These are phyloP conservation scores for Citropsis articulata DNA, from an alignment of 345 rosid species.

Conservation along the genomic window DNA sequence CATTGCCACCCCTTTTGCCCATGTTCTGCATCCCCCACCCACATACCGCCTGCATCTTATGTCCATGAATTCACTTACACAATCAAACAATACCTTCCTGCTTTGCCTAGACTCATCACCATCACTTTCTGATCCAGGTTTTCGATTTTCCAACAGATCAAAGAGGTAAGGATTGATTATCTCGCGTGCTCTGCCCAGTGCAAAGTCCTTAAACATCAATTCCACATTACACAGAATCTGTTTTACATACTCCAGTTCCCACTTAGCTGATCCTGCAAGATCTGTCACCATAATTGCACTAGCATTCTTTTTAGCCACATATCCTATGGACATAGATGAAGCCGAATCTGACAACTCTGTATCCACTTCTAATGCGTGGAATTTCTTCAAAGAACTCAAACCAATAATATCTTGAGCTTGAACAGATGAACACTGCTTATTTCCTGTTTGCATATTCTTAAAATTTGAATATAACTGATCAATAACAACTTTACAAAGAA, in stretches of 20 bases:
- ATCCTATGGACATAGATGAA: slow-evolving; percentile 47
- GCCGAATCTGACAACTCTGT: slow-evolving; percentile 64
- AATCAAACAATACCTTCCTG: slow-evolving; percentile 66
- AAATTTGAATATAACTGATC: slow-evolving; percentile 7
- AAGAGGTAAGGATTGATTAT: slow-evolving; percentile 61
- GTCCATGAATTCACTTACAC: slow-evolving; percentile 67
- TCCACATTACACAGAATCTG: slow-evolving; percentile 58
- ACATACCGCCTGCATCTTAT: slow-evolving; percentile 48
- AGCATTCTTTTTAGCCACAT: slow-evolving; percentile 27
- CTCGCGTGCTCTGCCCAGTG: slow-evolving; percentile 40
- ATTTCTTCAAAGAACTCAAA: slow-evolving; percentile 35
- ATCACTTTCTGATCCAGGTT: slow-evolving; percentile 23
- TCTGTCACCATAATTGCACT: slow-evolving; percentile 10
- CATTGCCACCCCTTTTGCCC: slow-evolving; percentile 50
- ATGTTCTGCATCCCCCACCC: slow-evolving; percentile 52
- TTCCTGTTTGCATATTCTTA: slow-evolving; percentile 35
- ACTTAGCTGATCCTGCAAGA: slow-evolving; percentile 27
- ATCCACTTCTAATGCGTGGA: slow-evolving; percentile 42
- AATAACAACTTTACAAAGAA: not conserved
- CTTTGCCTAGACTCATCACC: slow-evolving; percentile 35
- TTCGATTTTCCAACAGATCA: slow-evolving; percentile 57
- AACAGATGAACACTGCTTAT: slow-evolving; percentile 47
- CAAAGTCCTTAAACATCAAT: slow-evolving; percentile 62
- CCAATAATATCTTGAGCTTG: slow-evolving; percentile 52
- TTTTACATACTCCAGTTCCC: slow-evolving; percentile 70